Conservation (phyloP, 2,329 filamentous ascomycete species). For the Teratosphaeria nubilosa region DNA sequence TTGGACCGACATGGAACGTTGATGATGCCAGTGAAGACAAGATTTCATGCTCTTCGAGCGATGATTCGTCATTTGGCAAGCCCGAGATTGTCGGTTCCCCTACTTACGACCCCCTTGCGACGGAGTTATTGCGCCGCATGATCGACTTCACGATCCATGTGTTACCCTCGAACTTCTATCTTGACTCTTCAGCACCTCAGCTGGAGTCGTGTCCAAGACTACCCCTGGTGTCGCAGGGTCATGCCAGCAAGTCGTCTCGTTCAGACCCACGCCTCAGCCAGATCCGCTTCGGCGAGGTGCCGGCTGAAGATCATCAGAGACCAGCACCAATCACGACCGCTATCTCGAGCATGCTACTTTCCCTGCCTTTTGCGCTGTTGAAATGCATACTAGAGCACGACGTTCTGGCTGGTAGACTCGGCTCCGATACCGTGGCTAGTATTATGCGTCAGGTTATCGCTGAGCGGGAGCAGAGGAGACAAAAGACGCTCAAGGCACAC, state of each 20-base stretch:
- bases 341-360: conserved; percentile 58
- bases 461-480: conserved; percentile 31
- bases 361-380: conserved; percentile 57
- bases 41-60: conserved; percentile 29
- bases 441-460: conserved; percentile 33
- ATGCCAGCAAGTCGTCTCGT: conserved; percentile 25
- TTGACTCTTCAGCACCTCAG: conserved; percentile 43
- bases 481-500: conserved; percentile 19
- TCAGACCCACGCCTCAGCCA: conserved; percentile 48
- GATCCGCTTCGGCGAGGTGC: conserved; percentile 63
- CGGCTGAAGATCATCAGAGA: conserved; percentile 31
- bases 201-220: conserved; percentile 40
- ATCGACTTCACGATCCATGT: conserved; percentile 51
- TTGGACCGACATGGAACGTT: conserved; percentile 28
- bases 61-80: conserved; percentile 15
- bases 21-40: conserved; percentile 21
- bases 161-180: conserved; percentile 50
- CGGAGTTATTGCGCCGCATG: conserved; percentile 45
- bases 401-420: conserved; percentile 39
- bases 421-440: conserved; percentile 28
- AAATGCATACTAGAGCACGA: conserved; percentile 56
- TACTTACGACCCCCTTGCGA: conserved; percentile 46
- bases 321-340: conserved; percentile 33
- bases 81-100: conserved; percentile 12
- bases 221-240: conserved; percentile 19